These are phyloP conservation scores for Moesziomyces antarcticus DNA, from an alignment of 1,284 basidiomycete species.

Conservation along the genomic window DNA sequence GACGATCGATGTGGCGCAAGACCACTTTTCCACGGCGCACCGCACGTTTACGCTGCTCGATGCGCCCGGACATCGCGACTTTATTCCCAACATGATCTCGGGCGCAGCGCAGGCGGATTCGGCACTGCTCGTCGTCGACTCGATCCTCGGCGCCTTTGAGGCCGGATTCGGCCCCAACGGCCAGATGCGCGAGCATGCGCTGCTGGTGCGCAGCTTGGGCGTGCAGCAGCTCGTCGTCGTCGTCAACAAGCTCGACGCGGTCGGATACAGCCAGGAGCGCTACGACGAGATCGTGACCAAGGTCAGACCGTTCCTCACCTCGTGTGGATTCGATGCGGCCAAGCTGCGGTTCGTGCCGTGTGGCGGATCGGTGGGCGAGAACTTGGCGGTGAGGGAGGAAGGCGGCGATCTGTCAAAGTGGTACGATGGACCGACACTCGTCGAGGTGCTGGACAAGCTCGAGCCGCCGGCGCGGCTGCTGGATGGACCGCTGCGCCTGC, in stretches of 20 bases:
- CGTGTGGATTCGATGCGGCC: conserved; percentile 83
- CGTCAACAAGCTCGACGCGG: conserved; percentile 88
- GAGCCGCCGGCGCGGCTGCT: conserved; percentile 81
- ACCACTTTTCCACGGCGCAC: conserved; percentile 80
- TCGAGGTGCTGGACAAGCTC: conserved; percentile 78
- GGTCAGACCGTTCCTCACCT: conserved; percentile 83
- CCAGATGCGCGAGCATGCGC: conserved; percentile 94
- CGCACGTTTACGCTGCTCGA: conserved; percentile 90
- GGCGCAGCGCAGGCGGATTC: conserved; percentile 97
- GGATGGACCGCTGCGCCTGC: conserved; percentile 81
- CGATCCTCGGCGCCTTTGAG: conserved; percentile 90
- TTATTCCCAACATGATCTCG: conserved; percentile 83
- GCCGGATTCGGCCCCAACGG: conserved; percentile 92
- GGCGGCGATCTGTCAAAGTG: conserved; percentile 74
- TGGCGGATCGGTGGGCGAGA: conserved; percentile 88
- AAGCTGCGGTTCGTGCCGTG: conserved; percentile 89
- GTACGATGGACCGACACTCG: conserved; percentile 87
- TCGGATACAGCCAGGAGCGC: conserved; percentile 78
- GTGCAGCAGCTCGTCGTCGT: conserved; percentile 91
- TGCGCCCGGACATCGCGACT: conserved; percentile 86
- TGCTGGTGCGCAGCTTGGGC: conserved; percentile 92
- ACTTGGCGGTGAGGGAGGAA: conserved; percentile 72
- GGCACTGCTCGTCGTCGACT: conserved; percentile 93
- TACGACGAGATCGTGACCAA: conserved; percentile 84
- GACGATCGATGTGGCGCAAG: conserved; percentile 95